Percentiles rank a stretch among this genome's conserved stretches.
phyloP scores from a whole-genome alignment of 306 rosid species.

The cucumber (Cucumis sativus) region Cucumber_9930_V3 NC_026657.2:37343001-37343500 shows the following conservation, averaged over 20 bases:
- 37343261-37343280: neutral
- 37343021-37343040: too few species aligned
- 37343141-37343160: conserved; percentile 53
- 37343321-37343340: conserved; percentile 54
- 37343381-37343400: neutral
- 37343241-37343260: neutral
- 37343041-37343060: neutral
- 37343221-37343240: neutral
- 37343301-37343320: conserved; percentile 23
- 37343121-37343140: conserved; percentile 13
- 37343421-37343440: neutral
- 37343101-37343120: neutral
- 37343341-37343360: conserved; percentile 3
- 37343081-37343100: neutral
- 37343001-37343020: conserved; percentile 58
- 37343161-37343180: conserved; percentile 41
- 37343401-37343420: neutral
- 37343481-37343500: conserved; percentile 5
- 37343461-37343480: conserved; percentile 39
- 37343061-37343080: neutral
- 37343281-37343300: conserved; percentile 16
- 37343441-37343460: conserved; percentile 17
- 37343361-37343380: neutral
- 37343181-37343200: conserved; percentile 41
- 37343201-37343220: conserved; percentile 48